Base-by-base conservation (phyloP, 169 alveolate species). In the Eimeria tenella region DNA sequence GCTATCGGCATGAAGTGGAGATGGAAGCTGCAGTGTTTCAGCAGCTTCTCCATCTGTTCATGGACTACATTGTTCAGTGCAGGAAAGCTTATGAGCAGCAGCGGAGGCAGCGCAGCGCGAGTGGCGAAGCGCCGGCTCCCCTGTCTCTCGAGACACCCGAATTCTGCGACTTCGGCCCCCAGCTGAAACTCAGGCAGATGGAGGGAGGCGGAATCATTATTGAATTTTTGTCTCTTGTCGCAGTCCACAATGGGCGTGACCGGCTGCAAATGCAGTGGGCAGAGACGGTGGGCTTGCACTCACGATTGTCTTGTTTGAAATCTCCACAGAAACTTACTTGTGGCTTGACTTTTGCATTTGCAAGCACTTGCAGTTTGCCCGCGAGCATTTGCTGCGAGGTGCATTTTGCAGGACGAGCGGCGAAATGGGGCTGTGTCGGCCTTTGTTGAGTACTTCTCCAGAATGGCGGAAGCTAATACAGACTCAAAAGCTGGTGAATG, bases 211-310 rank as follows among this genome's bases (percentile, higher is more conserved):
- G 86, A 65, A 81, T 88, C 19, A 56, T 71, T 63, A 58, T 88
- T 23, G 73, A 70, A 15, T 88, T 88, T 49, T 65, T 88, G 23
- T 88, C 94, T 15, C 79, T 88, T 52, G 49, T 88, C 21, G 94
- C 94, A 31, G 58, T 73, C 42, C 94, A 88, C 25, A 87, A 88
- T 65, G 94, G 94, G 23, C 74, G 63, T 9, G 68, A 74, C 62
- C 83, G 52, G 4, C 94, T 88, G 19, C 58, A 60, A 52, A 88
- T 88, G 88, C 94, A 88, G 77, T 88, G 94, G 94, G 84, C 87
- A 21, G 94, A 88, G 15, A 68, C 53, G 87, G 94, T 88, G 56
- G 56, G 86, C 70, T 65, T n/a, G 82, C 65, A 6, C 31, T 60
- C 60, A 49, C 11, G 55, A 10, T n/a, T 70, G 4, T 31, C 86